These are phyloP conservation scores for Backusella circina DNA, from an alignment of 192 early-diverging fungal genomes.

Conservation along the genomic window DNA sequence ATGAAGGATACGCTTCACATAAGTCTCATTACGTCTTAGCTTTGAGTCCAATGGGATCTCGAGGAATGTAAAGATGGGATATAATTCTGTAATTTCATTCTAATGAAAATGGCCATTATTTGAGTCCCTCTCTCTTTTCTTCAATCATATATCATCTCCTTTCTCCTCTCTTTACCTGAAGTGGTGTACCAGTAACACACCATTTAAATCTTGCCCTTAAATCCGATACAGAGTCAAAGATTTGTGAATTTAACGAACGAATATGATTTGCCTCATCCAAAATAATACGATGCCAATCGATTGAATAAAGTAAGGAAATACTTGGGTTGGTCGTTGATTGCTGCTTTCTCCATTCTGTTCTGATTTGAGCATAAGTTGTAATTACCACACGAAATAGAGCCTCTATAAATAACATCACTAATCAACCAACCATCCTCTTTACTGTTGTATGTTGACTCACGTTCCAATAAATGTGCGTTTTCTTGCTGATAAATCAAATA, in stretches of 20 bases:
- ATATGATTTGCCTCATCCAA: slow-evolving; percentile 24
- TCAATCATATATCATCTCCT: neutral
- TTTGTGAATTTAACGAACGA: neutral
- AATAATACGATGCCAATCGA: slow-evolving; percentile 20
- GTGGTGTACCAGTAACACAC: slow-evolving; percentile 25
- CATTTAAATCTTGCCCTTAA: slow-evolving; percentile 11
- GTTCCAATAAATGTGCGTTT: slow-evolving; percentile 4
- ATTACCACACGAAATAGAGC: slow-evolving; percentile 15
- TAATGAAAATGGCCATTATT: neutral
- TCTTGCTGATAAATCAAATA: slow-evolving; percentile 21
- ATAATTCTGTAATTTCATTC: slow-evolving; percentile 16
- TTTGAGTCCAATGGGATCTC: neutral
- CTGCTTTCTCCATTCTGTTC: slow-evolving; percentile 11
- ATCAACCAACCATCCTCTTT: neutral
- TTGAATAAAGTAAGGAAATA: neutral
- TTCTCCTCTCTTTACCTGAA: slow-evolving; percentile 12
- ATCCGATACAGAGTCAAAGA: neutral
- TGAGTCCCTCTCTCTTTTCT: neutral
- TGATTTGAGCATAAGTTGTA: slow-evolving; percentile 21
- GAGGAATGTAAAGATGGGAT: slow-evolving; percentile 15
- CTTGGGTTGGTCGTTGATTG: neutral
- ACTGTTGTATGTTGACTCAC: neutral
- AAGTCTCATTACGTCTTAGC: neutral
- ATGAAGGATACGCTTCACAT: slow-evolving; percentile 2
- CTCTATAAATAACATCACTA: neutral